phyloP scores from a whole-genome alignment of 306 rosid species.

The Coriaria nepalensis region DNA sequence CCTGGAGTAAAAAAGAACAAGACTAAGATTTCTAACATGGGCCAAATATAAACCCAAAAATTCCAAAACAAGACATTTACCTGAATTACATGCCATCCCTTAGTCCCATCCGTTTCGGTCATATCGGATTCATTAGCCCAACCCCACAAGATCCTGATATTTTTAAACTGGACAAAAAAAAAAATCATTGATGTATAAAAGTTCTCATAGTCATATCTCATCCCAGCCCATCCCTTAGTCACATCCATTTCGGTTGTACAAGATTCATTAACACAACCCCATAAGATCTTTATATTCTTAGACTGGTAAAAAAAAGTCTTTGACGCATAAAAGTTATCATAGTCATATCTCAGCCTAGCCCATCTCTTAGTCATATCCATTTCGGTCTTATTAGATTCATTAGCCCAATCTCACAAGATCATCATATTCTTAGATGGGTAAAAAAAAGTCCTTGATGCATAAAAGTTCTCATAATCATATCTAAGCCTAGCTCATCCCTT shows the following conservation, averaged over 20 bases:
- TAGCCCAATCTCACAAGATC: constrained; percentile 85
- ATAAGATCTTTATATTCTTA: too few relatives aligned
- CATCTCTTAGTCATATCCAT: constrained; percentile 36
- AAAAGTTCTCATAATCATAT: too few relatives aligned
- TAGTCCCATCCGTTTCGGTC: background rate
- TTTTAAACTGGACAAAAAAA: constrained; percentile 44
- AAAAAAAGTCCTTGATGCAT: constrained; percentile 74
- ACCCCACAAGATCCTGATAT: constrained; percentile 65
- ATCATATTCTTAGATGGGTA: constrained; percentile 49
- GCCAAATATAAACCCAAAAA: background rate
- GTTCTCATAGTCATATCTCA: too few relatives aligned
- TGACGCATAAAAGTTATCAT: too few relatives aligned
- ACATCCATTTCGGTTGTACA: too few relatives aligned
- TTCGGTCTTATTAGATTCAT: constrained; percentile 41
- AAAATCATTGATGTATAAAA: constrained; percentile 82
- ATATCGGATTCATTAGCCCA: constrained; percentile 90
- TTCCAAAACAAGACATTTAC: too few relatives aligned
- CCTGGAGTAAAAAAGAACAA: constrained; percentile 13
- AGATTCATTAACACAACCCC: too few relatives aligned
- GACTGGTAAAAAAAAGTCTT: too few relatives aligned
- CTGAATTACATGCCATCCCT: too few relatives aligned
- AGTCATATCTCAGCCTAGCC: too few relatives aligned
- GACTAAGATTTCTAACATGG: background rate
- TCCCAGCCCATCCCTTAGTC: too few relatives aligned
- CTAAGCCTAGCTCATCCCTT: constrained; percentile 22